Base-by-base conservation (phyloP, 2,329 filamentous ascomycete species). In the Blastomyces parvus region DNA sequence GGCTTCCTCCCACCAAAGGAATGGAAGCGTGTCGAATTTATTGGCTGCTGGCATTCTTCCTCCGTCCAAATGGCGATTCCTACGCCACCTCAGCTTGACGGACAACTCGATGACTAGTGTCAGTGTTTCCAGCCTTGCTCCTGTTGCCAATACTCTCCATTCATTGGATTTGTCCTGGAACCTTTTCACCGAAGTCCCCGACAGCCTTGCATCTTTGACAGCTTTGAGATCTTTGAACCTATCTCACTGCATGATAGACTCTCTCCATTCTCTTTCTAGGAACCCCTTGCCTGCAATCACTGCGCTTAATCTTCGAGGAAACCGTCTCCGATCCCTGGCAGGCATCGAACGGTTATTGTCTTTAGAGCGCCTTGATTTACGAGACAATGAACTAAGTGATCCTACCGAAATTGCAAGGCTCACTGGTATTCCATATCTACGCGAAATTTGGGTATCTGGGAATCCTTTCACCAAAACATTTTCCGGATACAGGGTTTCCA, bases 201-300 rank as follows among this genome's bases (percentile, higher is more conserved):
- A 97, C 74, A 94, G 90, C 70, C 79, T 99, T 63, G 88, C 92
- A 14, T 89, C 86, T 11, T 80, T 99, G 64, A 91, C 91, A 25
- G 88, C 91, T 36, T 83, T 99, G n/a, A 87, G 92, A 67, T 92
- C 94, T 30, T 80, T 99, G 62, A 97, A 99, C 71, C 82, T 99
- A 33, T 96, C 93, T 3, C 89, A 96, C 71, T 97, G 93, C 81
- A 97, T 97, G 92, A 97, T 99, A 66, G 90, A 93, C 69, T 94
- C 91, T 19, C 81, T 99, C 63, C 89, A 95, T 70, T 96, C 93
- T 1, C 81, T 99, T 52, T 87, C 87, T 1, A 86, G 89, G 66
- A 94, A 88, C 70, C 91, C 94, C 14, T 82, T 99, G 5, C 93
- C 94, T 36, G 93, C 94, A 25, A 96, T 99, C 66, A 95, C 90